Percentiles rank a stretch among this genome's conserved stretches.
phyloP scores from a whole-genome alignment of 805 yeast species.

The Metschnikowia similis region DNA sequence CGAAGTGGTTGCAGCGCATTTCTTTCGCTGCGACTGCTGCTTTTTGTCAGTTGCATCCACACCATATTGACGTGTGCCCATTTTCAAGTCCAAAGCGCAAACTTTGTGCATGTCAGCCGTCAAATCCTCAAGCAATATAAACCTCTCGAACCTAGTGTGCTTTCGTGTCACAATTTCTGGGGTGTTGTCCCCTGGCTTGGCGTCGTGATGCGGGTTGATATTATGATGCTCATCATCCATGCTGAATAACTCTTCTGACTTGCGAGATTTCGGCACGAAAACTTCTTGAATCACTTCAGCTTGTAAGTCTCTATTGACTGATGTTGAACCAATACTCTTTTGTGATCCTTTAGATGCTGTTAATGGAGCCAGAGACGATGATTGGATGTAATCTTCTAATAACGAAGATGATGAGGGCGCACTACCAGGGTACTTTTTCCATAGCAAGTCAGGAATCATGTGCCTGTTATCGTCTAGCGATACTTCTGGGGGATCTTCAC shows the following conservation, averaged over 20 bases:
- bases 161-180: slow-evolving; percentile 26
- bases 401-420: slow-evolving; percentile 17
- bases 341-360: slow-evolving; percentile 10
- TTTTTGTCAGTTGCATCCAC: slow-evolving; percentile 78
- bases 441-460: slow-evolving; percentile 78
- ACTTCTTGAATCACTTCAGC: slow-evolving; percentile 38
- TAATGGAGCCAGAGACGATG: slow-evolving; percentile 6
- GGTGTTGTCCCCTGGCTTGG: slow-evolving; percentile 9
- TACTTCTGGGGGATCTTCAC: slow-evolving; percentile 62
- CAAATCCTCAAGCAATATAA: slow-evolving; percentile 83
- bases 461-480: slow-evolving; percentile 87
- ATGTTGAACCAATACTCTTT: slow-evolving; percentile 29
- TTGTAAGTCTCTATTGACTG: slow-evolving; percentile 36
- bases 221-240: slow-evolving; percentile 42
- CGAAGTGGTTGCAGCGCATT: slow-evolving; percentile 80
- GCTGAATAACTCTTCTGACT: slow-evolving; percentile 36
- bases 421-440: slow-evolving; percentile 53
- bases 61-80: slow-evolving; percentile 99
- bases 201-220: slow-evolving; percentile 4
- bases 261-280: slow-evolving; percentile 35
- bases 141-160: slow-evolving; percentile 66
- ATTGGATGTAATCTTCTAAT: slow-evolving; percentile 4
- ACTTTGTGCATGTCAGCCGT: slow-evolving; percentile 80
- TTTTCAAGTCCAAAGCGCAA: slow-evolving; percentile 89
- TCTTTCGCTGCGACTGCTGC: slow-evolving; percentile 71